Base-by-base conservation (phyloP, 345 rosid species). In the Melastoma malabathricum region DNA sequence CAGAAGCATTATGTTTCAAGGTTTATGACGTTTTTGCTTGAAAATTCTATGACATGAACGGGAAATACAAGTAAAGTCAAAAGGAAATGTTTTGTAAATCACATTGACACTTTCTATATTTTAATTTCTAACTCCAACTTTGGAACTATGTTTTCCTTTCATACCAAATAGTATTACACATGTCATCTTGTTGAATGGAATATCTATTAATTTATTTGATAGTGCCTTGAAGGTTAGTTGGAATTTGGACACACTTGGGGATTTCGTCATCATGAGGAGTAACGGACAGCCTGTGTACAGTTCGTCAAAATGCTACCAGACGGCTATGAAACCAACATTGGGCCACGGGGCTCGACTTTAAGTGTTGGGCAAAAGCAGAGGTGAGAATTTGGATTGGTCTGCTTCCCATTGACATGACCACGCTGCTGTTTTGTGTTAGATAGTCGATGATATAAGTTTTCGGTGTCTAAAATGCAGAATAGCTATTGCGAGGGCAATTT, bases 341-440 rank as follows among this genome's bases (percentile, higher is more conserved):
- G 98, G 52, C 89, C 93, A 29, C 78, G 93, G 55, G 98, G 96
- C 47, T 84, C 96, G 13, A 73, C 70, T 69, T 61, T 92, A 73
- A 92, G 98, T 41, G 98, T 95, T 56, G 98, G 98, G 27, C 98
- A 92, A 71, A 86, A 64, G 67, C 96, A 92, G 61, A 87, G 98
- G 98, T 90, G 45, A 59, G 65, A 48, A 12, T 34, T 34, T 6
- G 12, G 1, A 9, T 34, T 34, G 12, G 10, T 34, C 12, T 7
- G 41, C 41, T 56, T 50, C 23, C 19, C 0, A 6, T 52, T 15
- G 9, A 38, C 15, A 34, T 29, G 55, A 34, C 19, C 14, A 12
- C 9, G 20, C 14, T n/a, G 18, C 19, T 10, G 34, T 18, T 16
- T 7, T 54, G 3, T 13, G 5, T 27, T 5, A 22, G 27, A 46